Conservation (phyloP, 345 rosid genomes). For the Schrenkiella parvula region DNA sequence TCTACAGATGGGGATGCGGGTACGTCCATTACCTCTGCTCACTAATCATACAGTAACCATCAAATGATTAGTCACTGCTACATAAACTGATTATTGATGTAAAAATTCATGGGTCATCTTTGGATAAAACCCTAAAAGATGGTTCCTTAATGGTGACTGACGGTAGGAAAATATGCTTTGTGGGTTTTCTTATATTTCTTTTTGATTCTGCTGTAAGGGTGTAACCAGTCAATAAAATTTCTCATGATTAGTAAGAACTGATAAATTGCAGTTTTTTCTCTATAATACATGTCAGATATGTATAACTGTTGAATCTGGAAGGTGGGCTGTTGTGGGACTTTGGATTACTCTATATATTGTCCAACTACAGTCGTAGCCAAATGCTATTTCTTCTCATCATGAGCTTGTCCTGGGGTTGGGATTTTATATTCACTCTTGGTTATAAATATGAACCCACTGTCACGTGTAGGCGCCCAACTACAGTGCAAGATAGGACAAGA, state of each 20-base stretch:
- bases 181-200: background rate
- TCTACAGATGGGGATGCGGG: slow-evolving; percentile 97
- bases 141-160: slow-evolving; percentile 1
- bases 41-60: background rate
- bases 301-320: background rate
- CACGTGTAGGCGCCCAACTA: slow-evolving; percentile 83
- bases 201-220: background rate
- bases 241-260: background rate
- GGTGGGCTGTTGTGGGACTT: background rate
- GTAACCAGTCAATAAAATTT: background rate
- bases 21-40: slow-evolving; percentile 30
- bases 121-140: background rate
- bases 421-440: slow-evolving; percentile 5
- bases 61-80: background rate
- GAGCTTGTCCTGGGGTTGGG: background rate
- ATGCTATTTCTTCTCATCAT: background rate
- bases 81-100: background rate
- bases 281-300: background rate
- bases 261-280: background rate
- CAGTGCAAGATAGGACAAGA: slow-evolving; percentile 89
- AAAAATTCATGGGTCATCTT: background rate
- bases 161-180: background rate
- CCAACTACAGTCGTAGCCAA: background rate
- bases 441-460: slow-evolving; percentile 10
- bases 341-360: background rate